phyloP scores from a whole-genome alignment of 306 rosid genomes.

The Dicorynia guianensis region DNA sequence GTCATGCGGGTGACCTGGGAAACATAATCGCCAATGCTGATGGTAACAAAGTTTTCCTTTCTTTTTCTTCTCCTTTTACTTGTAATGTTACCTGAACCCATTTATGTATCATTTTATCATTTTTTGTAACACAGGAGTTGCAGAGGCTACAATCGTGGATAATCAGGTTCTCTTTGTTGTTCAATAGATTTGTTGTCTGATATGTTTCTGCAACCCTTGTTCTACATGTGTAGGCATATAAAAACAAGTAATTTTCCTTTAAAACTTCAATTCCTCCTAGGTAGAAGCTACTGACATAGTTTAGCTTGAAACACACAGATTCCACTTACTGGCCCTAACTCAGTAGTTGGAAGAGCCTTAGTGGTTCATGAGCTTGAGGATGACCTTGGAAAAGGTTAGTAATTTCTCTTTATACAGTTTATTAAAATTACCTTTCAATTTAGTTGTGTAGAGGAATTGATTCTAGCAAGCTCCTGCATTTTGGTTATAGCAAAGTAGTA shows the following conservation, averaged over 20 bases:
- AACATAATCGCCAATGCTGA: conserved; percentile 84
- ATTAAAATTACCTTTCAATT: conserved; percentile 5
- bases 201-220: background rate
- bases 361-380: conserved; percentile 90
- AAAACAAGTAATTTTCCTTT: conserved; percentile 1
- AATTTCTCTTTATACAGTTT: conserved; percentile 42
- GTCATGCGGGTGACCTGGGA: conserved; percentile 99
- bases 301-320: conserved; percentile 56
- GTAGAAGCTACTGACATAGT: conserved; percentile 21
- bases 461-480: conserved; percentile 27
- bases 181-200: conserved; percentile 7
- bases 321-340: conserved; percentile 73
- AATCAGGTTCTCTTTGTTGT: conserved; percentile 61
- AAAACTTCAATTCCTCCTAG: conserved; percentile 3
- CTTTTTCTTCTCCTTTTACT: background rate
- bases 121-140: conserved; percentile 61
- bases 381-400: conserved; percentile 87
- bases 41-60: conserved; percentile 51
- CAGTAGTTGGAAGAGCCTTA: conserved; percentile 85
- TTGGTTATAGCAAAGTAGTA: background rate
- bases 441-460: conserved; percentile 29
- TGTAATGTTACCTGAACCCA: conserved; percentile 6
- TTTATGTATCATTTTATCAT: conserved; percentile 19
- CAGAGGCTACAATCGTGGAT: conserved; percentile 79
- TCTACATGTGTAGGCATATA: background rate